phyloP scores from a whole-genome alignment of 2,329 filamentous ascomycete genomes.

The Fusarium xyrophilum region DNA sequence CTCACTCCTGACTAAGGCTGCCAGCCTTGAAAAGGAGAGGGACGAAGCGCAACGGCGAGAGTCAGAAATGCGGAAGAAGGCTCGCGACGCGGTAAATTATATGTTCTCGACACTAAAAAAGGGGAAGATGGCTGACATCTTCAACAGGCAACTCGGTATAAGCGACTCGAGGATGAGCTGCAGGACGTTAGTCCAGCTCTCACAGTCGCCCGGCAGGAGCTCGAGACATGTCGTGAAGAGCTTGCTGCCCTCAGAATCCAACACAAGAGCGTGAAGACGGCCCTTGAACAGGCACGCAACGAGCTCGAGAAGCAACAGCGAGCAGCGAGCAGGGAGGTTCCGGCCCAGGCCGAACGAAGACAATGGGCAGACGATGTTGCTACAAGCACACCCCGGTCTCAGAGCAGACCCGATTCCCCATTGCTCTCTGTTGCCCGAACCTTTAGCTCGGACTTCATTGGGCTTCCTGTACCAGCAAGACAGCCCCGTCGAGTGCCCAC shows the following conservation, averaged over 20 bases:
- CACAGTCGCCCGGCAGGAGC: conserved; percentile 69
- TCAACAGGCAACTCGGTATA: conserved; percentile 64
- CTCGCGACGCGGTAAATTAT: conserved; percentile 78
- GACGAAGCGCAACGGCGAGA: conserved; percentile 86
- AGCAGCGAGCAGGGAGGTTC: conserved; percentile 40
- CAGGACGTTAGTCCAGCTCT: conserved; percentile 71
- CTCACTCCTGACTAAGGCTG: conserved; percentile 78
- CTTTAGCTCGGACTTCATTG: conserved; percentile 62
- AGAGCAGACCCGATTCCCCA: conserved; percentile 63
- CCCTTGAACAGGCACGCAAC: conserved; percentile 62
- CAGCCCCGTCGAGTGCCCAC: conserved; percentile 46
- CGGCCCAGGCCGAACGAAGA: conserved; percentile 52
- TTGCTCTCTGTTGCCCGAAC: conserved; percentile 59
- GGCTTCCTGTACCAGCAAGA: conserved; percentile 51
- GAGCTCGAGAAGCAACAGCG: conserved; percentile 60
- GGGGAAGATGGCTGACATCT: conserved; percentile 25
- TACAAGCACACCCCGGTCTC: conserved; percentile 51
- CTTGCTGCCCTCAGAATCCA: conserved; percentile 68
- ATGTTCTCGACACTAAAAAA: not conserved
- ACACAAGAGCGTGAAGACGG: conserved; percentile 70
- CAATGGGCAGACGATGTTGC: conserved; percentile 62
- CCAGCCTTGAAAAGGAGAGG: conserved; percentile 84
- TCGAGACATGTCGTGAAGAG: conserved; percentile 65
- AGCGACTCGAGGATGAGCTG: conserved; percentile 81
- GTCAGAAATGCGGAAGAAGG: conserved; percentile 86